Conservation (phyloP, 768 basidiomycete species). For the Peribolospora kevripleyi region DNA sequence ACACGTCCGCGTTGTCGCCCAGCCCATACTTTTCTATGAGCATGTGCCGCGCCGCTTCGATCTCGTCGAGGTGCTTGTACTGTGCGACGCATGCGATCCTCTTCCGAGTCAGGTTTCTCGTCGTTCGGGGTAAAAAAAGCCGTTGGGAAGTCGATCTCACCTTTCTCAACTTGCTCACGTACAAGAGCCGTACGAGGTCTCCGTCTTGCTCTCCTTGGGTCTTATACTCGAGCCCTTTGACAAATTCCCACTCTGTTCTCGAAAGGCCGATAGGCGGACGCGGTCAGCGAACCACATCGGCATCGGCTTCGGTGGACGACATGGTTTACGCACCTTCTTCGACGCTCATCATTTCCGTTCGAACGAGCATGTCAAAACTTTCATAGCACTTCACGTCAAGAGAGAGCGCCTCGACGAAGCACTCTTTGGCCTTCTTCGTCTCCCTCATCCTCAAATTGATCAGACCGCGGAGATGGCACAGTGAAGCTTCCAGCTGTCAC, state of each 20-base stretch:
- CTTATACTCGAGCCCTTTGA: constrained; percentile 55
- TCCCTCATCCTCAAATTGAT: constrained; percentile 86
- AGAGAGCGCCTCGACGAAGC: constrained; percentile 83
- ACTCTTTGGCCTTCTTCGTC: constrained; percentile 69
- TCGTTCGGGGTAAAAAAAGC: not conserved
- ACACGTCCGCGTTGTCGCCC: constrained; percentile 73
- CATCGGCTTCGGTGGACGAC: not conserved
- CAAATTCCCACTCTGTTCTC: constrained; percentile 74
- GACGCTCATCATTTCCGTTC: constrained; percentile 83
- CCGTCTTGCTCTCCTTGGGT: constrained; percentile 72
- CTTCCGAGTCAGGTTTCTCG: not conserved
- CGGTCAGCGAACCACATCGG: too few relatives aligned
- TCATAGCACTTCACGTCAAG: constrained; percentile 96
- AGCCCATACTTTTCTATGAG: constrained; percentile 62
- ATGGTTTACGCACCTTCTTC: constrained; percentile 45
- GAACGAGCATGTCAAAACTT: constrained; percentile 68
- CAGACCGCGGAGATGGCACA: constrained; percentile 80
- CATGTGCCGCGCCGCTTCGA: constrained; percentile 49
- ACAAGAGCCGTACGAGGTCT: constrained; percentile 75
- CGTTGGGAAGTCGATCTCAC: constrained; percentile 11
- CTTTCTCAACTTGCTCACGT: constrained; percentile 72
- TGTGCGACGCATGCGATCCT: constrained; percentile 5
- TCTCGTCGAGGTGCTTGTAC: constrained; percentile 60
- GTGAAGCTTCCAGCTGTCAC: constrained; percentile 72
- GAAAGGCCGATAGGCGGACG: not conserved